These are phyloP conservation scores for Annona cherimola DNA, from an alignment of 164 flowering plant species.

Conservation along the genomic window DNA sequence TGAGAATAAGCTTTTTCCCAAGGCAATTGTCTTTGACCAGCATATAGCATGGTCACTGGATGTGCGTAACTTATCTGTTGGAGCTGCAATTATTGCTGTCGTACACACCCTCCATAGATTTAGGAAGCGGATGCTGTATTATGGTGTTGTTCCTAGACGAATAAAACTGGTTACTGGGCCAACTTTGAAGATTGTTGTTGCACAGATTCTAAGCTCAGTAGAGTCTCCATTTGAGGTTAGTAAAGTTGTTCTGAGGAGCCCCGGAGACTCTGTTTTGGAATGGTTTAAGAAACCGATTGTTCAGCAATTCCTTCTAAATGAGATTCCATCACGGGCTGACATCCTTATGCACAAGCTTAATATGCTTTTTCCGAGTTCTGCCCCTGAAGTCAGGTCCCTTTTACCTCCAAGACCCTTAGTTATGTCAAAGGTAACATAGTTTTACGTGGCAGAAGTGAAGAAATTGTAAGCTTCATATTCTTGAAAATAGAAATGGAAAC, in stretches of 20 bases:
- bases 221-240: slow-evolving; percentile 99
- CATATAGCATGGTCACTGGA: slow-evolving; percentile 99
- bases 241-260: slow-evolving; percentile 89
- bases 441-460: neutral
- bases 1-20: slow-evolving; percentile 93
- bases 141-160: slow-evolving; percentile 90
- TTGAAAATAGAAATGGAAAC: neutral
- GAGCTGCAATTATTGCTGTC: slow-evolving; percentile 94
- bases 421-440: slow-evolving; percentile 31
- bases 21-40: slow-evolving; percentile 96
- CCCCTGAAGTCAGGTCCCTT: slow-evolving; percentile 81
- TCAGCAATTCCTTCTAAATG: slow-evolving; percentile 91
- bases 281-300: slow-evolving; percentile 99
- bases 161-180: slow-evolving; percentile 95
- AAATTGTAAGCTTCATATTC: neutral
- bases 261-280: slow-evolving; percentile 87
- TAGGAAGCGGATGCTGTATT: slow-evolving; percentile 92
- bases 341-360: slow-evolving; percentile 94
- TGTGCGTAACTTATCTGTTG: slow-evolving; percentile 90
- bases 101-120: slow-evolving; percentile 95
- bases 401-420: slow-evolving; percentile 78
- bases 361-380: slow-evolving; percentile 80
- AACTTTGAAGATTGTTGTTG: slow-evolving; percentile 84
- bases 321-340: slow-evolving; percentile 86
- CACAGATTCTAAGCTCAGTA: slow-evolving; percentile 77